These are phyloP conservation scores for Pistacia vera DNA, from an alignment of 345 rosid genomes.

Conservation along the genomic window DNA sequence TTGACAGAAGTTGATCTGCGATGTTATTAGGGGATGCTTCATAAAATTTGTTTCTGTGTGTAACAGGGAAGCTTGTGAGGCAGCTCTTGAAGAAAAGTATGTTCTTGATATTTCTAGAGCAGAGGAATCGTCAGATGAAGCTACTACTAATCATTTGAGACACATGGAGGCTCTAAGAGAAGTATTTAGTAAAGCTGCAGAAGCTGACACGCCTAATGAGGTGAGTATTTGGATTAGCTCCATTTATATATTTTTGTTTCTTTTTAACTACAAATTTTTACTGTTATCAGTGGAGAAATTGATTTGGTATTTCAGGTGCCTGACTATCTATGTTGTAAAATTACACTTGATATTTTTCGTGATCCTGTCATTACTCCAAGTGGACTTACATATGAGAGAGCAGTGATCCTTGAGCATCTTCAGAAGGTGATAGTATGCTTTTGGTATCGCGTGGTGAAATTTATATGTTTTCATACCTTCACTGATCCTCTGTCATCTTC, in stretches of 20 bases:
- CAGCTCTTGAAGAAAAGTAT: slow-evolving; percentile 70
- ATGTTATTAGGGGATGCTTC: slow-evolving; percentile 14
- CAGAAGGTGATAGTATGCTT: slow-evolving; percentile 50
- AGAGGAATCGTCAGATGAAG: slow-evolving; percentile 60
- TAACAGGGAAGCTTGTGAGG: slow-evolving; percentile 78
- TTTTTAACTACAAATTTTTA: background rate
- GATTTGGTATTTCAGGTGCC: slow-evolving; percentile 65
- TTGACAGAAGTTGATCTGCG: background rate
- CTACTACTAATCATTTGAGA: slow-evolving; percentile 31
- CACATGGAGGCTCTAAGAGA: slow-evolving; percentile 52
- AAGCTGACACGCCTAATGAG: slow-evolving; percentile 69
- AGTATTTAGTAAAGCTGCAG: slow-evolving; percentile 69
- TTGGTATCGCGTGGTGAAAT: background rate
- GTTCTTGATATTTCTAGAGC: slow-evolving; percentile 47
- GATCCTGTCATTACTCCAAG: slow-evolving; percentile 94
- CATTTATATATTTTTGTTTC: background rate
- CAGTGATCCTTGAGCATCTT: slow-evolving; percentile 83
- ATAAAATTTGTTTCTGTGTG: slow-evolving; percentile 15
- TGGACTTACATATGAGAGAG: slow-evolving; percentile 88
- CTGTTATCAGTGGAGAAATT: background rate
- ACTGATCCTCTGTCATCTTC: background rate
- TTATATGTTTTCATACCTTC: background rate
- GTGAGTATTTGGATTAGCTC: slow-evolving; percentile 30
- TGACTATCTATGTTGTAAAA: slow-evolving; percentile 82
- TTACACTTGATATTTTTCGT: slow-evolving; percentile 82